A percentile compares a stretch with the other conserved stretches of the same genome.
Conservation (phyloP, 83 land plant genomes). For the Diphasiastrum complanatum region DNA sequence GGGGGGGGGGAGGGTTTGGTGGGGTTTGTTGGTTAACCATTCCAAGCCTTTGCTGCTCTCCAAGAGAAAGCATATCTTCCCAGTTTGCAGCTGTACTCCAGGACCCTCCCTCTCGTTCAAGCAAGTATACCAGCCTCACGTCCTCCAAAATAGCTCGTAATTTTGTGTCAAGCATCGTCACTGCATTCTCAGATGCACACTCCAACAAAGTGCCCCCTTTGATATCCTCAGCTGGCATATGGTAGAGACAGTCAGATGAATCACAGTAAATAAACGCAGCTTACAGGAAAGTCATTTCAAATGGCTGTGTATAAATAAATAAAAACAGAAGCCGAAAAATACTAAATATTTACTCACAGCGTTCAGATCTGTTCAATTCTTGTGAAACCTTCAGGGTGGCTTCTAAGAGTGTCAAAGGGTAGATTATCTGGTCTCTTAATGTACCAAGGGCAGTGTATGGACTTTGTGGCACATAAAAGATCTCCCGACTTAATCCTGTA, state of each 20-base stretch:
- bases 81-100: conserved; percentile 81
- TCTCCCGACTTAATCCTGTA: conserved; percentile 42
- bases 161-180: conserved; percentile 46
- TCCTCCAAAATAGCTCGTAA: conserved; percentile 61
- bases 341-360: neutral
- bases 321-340: neutral
- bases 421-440: conserved; percentile 94
- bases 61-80: conserved; percentile 95
- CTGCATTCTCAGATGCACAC: conserved; percentile 13
- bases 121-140: conserved; percentile 77
- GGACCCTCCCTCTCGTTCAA: conserved; percentile 76
- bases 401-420: conserved; percentile 81
- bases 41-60: conserved; percentile 97
- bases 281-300: neutral
- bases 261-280: neutral
- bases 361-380: conserved; percentile 42
- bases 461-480: conserved; percentile 86
- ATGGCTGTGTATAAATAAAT: too few species aligned
- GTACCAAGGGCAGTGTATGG: conserved; percentile 96
- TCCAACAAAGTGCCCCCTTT: conserved; percentile 8
- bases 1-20: neutral
- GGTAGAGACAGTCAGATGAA: neutral
- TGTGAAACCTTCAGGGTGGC: conserved; percentile 48
- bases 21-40: conserved; percentile 49
- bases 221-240: conserved; percentile 26